Base-by-base conservation (phyloP, 192 early-diverging fungal species). In the Coemansia asiatica region DNA sequence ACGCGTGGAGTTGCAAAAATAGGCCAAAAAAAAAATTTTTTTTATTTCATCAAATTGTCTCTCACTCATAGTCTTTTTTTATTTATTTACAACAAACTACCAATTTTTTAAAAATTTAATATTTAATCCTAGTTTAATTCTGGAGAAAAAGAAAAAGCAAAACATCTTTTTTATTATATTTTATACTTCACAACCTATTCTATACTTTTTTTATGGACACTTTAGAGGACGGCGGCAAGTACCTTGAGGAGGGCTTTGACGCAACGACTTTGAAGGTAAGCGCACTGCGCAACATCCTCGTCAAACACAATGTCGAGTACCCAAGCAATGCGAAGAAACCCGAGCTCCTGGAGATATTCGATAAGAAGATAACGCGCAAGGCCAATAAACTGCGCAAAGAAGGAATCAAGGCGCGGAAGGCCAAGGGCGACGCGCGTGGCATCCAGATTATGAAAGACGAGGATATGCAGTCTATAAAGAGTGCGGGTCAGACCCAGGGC, bases 171-270 rank as follows among this genome's bases (percentile, higher is more conserved):
- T 36, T 36, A 12, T 12, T 10, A 0, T 6, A 27, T 18, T 50
- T 7, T 7, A 21, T 50, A 22, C 48, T n/a, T n/a, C n/a, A n/a
- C n/a, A n/a, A n/a, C n/a, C n/a, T n/a, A n/a, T n/a, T n/a, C n/a
- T n/a, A n/a, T n/a, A n/a, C n/a, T n/a, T n/a, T n/a, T n/a, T n/a
- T 22, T 36, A 35, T 51, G 40, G 16, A 47, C 2, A 4, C 40
- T 13, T 44, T 15, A 29, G 33, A 56, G 48, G 53, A 79, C 71
- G 67, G 63, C 56, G 47, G 62, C 28, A 38, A 70, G 19, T 83
- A 83, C 48, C 63, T 83, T 31, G 69, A 75, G 8, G 66, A 56
- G 3, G 81, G 81, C 22, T 83, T 83, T 49, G 76, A 83, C 70
- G 60, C 69, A 4, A 67, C 53, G n/a, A 66, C 61, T 48, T 58